Evolutionary conservation across 2,329 filamentous ascomycete species (phyloP).

Genomic region (Penicillium sp.): DNA sequence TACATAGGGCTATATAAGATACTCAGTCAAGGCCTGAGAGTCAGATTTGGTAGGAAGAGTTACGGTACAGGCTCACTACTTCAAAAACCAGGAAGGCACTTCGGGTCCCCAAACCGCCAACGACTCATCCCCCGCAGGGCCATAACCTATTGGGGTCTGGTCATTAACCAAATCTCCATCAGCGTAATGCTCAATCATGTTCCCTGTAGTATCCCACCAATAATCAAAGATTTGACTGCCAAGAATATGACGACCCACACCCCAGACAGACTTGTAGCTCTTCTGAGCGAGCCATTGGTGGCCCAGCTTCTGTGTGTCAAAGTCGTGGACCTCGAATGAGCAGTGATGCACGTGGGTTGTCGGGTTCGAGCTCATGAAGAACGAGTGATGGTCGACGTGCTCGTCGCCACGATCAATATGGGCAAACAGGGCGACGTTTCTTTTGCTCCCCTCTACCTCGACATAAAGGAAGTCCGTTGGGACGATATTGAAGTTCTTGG

Average conservation of each 20-base stretch:
- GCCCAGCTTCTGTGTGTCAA: constrained; percentile 54
- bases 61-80: constrained; percentile 13
- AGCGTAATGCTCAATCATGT: constrained; percentile 46
- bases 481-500: constrained; percentile 31
- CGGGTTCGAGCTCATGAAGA: constrained; percentile 47
- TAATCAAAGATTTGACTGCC: constrained; percentile 57
- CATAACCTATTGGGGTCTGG: constrained; percentile 35
- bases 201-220: constrained; percentile 45
- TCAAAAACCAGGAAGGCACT: constrained; percentile 34
- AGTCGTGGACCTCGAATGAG: constrained; percentile 54
- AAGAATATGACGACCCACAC: constrained; percentile 54
- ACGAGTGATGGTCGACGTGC: constrained; percentile 54
- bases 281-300: constrained; percentile 53
- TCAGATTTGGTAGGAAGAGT: background rate
- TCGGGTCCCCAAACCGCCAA: constrained; percentile 40
- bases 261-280: constrained; percentile 51
- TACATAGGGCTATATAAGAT: too few relatives aligned
- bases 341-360: constrained; percentile 51
- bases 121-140: constrained; percentile 33
- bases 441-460: constrained; percentile 16
- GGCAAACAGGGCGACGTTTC: constrained; percentile 46
- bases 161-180: constrained; percentile 55
- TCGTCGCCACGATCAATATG: constrained; percentile 52
- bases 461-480: constrained; percentile 34
- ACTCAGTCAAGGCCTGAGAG: background rate